phyloP scores from a whole-genome alignment of 495 filamentous ascomycete species.

The Annulohypoxylon maeteangense region DNA sequence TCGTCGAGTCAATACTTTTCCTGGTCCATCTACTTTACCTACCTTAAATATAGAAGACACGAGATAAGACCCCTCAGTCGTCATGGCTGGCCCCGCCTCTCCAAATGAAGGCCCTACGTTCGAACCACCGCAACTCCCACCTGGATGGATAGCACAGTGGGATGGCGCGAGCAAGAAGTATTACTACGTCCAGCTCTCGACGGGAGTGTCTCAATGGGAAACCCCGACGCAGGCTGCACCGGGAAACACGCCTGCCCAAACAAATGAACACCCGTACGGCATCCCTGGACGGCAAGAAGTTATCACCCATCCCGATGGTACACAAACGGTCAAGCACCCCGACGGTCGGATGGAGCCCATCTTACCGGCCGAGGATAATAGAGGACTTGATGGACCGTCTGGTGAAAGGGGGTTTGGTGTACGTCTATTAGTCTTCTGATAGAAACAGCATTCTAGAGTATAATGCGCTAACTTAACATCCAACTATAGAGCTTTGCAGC shows the following conservation, averaged over 20 bases:
- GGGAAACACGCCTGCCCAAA: constrained; percentile 59
- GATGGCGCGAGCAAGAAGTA: constrained; percentile 77
- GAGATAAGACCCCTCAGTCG: constrained; percentile 43
- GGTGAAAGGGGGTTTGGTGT: constrained; percentile 61
- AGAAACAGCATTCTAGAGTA: background rate
- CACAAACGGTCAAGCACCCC: constrained; percentile 59
- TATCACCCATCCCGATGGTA: constrained; percentile 64
- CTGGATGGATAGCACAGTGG: constrained; percentile 89
- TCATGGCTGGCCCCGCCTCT: constrained; percentile 63
- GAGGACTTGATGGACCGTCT: constrained; percentile 49
- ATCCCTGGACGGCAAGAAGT: constrained; percentile 57
- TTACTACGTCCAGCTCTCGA: constrained; percentile 82
- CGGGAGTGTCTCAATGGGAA: constrained; percentile 81
- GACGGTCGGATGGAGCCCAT: constrained; percentile 64
- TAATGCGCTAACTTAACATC: constrained; percentile 19
- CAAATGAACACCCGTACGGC: constrained; percentile 63
- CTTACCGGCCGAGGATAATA: constrained; percentile 49
- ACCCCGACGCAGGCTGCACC: constrained; percentile 73
- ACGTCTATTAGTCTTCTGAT: constrained; percentile 34
- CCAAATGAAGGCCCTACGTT: constrained; percentile 76
- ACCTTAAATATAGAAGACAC: constrained; percentile 24
- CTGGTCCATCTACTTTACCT: constrained; percentile 18
- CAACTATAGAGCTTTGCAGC: constrained; percentile 46
- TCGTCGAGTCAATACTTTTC: constrained; percentile 20
- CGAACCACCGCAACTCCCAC: constrained; percentile 73